Conservation (phyloP, 1,139 yeast species). For the Hemisphaericaspora subhashii region DNA sequence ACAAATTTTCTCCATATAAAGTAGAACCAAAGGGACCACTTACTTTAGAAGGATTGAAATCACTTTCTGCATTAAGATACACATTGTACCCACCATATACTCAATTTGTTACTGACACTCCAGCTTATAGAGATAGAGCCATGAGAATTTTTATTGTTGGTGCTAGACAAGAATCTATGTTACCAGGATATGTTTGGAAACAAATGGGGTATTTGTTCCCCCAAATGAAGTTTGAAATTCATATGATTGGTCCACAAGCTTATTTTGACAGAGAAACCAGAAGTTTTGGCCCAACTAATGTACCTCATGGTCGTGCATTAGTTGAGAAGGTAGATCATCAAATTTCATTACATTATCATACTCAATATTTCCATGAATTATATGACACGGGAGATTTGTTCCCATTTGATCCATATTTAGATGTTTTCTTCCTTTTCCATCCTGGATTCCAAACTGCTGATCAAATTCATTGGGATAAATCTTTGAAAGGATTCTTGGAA, state of each 20-base stretch:
- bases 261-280: constrained; percentile 60
- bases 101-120: constrained; percentile 40
- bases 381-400: constrained; percentile 92
- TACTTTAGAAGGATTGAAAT: constrained; percentile 88
- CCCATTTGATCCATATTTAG: constrained; percentile 97
- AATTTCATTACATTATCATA: constrained; percentile 75
- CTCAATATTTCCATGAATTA: constrained; percentile 85
- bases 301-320: constrained; percentile 57
- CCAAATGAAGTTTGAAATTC: constrained; percentile 75
- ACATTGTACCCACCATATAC: constrained; percentile 77
- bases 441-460: constrained; percentile 92
- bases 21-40: constrained; percentile 83
- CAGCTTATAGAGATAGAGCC: constrained; percentile 76
- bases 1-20: constrained; percentile 82
- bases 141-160: constrained; percentile 87
- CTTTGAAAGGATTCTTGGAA: constrained; percentile 83
- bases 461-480: constrained; percentile 75
- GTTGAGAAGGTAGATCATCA: constrained; percentile 75
- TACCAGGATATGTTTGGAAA: constrained; percentile 96
- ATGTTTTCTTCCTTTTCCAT: constrained; percentile 88
- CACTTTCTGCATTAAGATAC: constrained; percentile 87
- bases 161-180: constrained; percentile 88
- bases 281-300: constrained; percentile 37
- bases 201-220: constrained; percentile 89
- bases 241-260: constrained; percentile 93